Evolutionary conservation across 2,329 filamentous ascomycete genomes (phyloP), one percentile per base, ranked within the genome.

Genomic region (Balansia obtecta): DNA sequence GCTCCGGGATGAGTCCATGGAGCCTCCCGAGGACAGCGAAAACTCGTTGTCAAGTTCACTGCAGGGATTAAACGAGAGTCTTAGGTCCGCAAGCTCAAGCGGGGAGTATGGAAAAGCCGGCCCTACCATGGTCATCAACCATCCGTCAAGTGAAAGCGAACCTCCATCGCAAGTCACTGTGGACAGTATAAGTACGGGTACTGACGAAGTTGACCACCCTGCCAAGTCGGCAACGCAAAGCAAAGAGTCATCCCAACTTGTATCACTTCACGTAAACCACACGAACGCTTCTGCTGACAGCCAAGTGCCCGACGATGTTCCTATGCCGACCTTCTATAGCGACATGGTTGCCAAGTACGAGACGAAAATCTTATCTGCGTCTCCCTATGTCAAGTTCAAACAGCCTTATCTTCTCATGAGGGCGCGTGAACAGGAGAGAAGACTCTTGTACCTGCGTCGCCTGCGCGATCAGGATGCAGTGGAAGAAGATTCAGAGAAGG

Each of bases 321-420:
- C 88, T 1, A 86, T 88, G 72, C 88, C 91, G 3, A 94, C 87
- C 0, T 95, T 90, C 61, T 97, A 97, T 63, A 90, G 90, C 62
- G 88, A 95, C 62, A 88, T 96, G 76, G 89, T 97, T 38, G 83
- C 88, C 51, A 91, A 95, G 60, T 89, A 95, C 60, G 82, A 94
- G 61, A 95, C 89, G 6, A 94, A 91, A 61, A 85, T 98, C 43
- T 71, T 98, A 6, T 98, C 94, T 1, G 88, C 89, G 1, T 98
- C 93, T 0, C 93, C 93, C 0, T 97, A 95, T 62, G 93, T 98
- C 56, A 91, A 88, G 61, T 98, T 97, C 62, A 85, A 86, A 56
- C 88, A 93, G 62, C 93, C 93, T 0, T 95, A 97, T 65, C 77
- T 97, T 22, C 75, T 98, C 38, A 94, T 93, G 76, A 88, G 87